These are phyloP conservation scores for Saitozyma sp. DNA, from an alignment of 768 basidiomycete genomes.

Conservation along the genomic window DNA sequence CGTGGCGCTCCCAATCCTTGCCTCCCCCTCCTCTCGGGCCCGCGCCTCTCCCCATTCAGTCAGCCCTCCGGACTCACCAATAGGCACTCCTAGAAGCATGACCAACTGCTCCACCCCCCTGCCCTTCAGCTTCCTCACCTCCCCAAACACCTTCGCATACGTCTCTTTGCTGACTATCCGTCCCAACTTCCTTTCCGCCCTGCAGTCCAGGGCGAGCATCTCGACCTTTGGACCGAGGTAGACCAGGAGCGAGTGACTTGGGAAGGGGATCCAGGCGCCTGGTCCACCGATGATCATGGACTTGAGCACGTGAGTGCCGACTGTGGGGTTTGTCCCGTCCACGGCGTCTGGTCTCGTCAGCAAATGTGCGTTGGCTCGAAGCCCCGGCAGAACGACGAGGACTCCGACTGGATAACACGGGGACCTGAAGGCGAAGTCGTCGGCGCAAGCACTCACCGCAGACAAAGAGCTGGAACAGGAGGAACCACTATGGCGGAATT, in stretches of 20 bases:
- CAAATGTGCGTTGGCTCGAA: conserved; percentile 51
- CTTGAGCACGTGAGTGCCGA: conserved; percentile 66
- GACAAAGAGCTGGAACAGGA: conserved; percentile 91
- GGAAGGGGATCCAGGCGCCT: conserved; percentile 76
- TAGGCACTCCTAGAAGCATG: conserved; percentile 68
- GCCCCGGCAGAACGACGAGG: too few species aligned
- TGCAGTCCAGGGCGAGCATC: conserved; percentile 61
- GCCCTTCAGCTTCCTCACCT: conserved; percentile 59
- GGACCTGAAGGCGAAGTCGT: too few species aligned
- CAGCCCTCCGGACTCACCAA: conserved; percentile 18
- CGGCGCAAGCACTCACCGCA: conserved; percentile 52
- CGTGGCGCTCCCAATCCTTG: too few species aligned
- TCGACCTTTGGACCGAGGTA: conserved; percentile 72
- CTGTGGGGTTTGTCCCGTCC: conserved; percentile 69
- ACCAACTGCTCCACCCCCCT: conserved; percentile 74
- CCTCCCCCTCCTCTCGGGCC: too few species aligned
- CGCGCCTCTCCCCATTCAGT: too few species aligned
- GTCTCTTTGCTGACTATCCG: conserved; percentile 74
- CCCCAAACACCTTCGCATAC: conserved; percentile 71
- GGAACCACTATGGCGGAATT: conserved; percentile 56
- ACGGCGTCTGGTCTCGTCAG: too few species aligned
- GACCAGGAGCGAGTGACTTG: conserved; percentile 77
- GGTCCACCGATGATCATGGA: conserved; percentile 70
- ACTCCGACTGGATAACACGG: too few species aligned
- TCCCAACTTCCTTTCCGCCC: conserved; percentile 79